phyloP scores from a whole-genome alignment of 1,284 basidiomycete genomes.

The Abortiporus biennis region DNA sequence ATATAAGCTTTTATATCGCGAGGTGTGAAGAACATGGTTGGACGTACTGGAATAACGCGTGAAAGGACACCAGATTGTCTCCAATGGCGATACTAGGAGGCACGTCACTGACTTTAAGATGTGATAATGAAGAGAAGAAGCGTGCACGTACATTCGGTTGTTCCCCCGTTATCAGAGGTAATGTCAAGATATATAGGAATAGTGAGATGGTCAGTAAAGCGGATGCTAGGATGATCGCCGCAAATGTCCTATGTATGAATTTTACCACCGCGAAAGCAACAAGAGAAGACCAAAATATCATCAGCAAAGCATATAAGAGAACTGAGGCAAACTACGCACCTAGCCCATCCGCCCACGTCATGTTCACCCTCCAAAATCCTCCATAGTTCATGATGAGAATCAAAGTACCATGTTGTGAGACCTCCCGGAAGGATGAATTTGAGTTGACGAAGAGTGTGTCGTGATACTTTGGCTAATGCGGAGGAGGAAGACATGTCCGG shows the following conservation, averaged over 20 bases:
- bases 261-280: too few species aligned
- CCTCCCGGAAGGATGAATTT: conserved; percentile 69
- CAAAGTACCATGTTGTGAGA: conserved; percentile 51
- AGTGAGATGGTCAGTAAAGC: conserved; percentile 54
- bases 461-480: conserved; percentile 21
- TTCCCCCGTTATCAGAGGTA: conserved; percentile 57
- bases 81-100: conserved; percentile 25
- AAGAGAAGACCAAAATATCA: too few species aligned
- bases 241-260: conserved; percentile 44
- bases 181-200: conserved; percentile 66
- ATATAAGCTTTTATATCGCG: background rate
- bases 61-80: conserved; percentile 46
- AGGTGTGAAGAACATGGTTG: conserved; percentile 9
- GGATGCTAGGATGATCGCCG: conserved; percentile 42
- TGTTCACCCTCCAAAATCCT: conserved; percentile 27
- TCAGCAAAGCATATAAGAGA: background rate
- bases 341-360: conserved; percentile 38
- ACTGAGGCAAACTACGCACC: conserved; percentile 31
- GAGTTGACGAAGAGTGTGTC: conserved; percentile 58
- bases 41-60: conserved; percentile 43
- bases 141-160: conserved; percentile 55
- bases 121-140: background rate
- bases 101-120: background rate
- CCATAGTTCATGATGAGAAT: conserved; percentile 45
- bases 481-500: conserved; percentile 4